Conservation (phyloP, 352 stramenopile genomes). For the Phytophthora lateralis region DNA sequence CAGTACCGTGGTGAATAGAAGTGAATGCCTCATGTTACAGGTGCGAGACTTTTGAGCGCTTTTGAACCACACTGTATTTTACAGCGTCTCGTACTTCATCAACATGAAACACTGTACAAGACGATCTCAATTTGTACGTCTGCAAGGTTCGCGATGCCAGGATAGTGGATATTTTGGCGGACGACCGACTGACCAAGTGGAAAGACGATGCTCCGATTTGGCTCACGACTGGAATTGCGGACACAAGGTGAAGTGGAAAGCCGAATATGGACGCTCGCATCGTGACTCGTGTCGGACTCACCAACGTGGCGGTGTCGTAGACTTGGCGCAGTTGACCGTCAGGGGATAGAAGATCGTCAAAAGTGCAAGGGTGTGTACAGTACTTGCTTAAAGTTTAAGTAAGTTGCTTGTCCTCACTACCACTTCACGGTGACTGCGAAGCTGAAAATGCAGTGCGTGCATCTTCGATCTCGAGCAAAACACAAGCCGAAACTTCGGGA, state of each 20-base stretch:
- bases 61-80: too few relatives aligned
- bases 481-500: neutral
- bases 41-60: too few relatives aligned
- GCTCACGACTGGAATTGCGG: neutral
- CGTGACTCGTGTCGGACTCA: slow-evolving; percentile 4
- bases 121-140: neutral
- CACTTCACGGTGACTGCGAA: too few relatives aligned
- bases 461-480: neutral
- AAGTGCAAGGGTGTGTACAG: neutral
- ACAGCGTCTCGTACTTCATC: too few relatives aligned
- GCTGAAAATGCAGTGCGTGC: too few relatives aligned
- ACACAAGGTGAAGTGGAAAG: slow-evolving; percentile 22
- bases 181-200: slow-evolving; percentile 8
- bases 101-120: too few relatives aligned
- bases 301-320: slow-evolving; percentile 27
- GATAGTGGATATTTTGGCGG: slow-evolving; percentile 14
- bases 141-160: neutral
- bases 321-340: slow-evolving; percentile 3
- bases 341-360: neutral
- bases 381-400: too few relatives aligned
- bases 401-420: too few relatives aligned
- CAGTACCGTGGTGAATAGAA: neutral
- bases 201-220: slow-evolving; percentile 14
- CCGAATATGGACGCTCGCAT: neutral
- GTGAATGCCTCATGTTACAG: neutral